Conservation (phyloP, 2,329 filamentous ascomycete species). For the Cladophialophora chaetospira region DNA sequence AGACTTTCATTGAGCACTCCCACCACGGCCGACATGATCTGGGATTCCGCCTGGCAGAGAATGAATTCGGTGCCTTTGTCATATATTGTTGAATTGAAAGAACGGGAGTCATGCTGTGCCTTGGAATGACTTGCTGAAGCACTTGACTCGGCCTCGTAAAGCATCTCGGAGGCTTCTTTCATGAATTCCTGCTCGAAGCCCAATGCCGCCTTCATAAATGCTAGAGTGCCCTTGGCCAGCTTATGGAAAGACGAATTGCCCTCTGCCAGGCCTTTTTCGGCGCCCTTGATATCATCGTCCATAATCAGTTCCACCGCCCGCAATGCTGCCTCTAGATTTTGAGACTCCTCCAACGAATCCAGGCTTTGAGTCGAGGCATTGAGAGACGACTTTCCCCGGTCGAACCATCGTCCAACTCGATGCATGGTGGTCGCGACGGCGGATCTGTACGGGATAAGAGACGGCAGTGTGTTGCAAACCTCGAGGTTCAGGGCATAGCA, state of each 20-base stretch:
- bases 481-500: too few species aligned
- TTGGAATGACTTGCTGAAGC: conserved; percentile 76
- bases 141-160: conserved; percentile 74
- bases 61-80: conserved; percentile 83
- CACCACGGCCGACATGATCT: conserved; percentile 86
- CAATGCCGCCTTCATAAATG: conserved; percentile 81
- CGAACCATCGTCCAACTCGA: conserved; percentile 51
- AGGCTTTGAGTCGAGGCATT: conserved; percentile 55
- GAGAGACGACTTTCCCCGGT: conserved; percentile 69
- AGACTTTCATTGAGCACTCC: conserved; percentile 89
- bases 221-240: conserved; percentile 77
- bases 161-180: conserved; percentile 72
- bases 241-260: conserved; percentile 85
- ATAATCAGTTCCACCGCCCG: conserved; percentile 71
- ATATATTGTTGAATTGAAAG: conserved; percentile 67
- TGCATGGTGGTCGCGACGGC: conserved; percentile 19
- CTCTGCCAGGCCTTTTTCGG: conserved; percentile 70
- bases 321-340: conserved; percentile 37
- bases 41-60: conserved; percentile 78
- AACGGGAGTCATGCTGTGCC: conserved; percentile 65
- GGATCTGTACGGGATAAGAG: background rate
- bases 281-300: conserved; percentile 85
- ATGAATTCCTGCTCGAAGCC: conserved; percentile 93
- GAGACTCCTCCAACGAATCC: conserved; percentile 59
- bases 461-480: too few species aligned